Base-by-base conservation (phyloP, 2,329 filamentous ascomycete genomes). In the Hymenoscyphus scutula region DNA sequence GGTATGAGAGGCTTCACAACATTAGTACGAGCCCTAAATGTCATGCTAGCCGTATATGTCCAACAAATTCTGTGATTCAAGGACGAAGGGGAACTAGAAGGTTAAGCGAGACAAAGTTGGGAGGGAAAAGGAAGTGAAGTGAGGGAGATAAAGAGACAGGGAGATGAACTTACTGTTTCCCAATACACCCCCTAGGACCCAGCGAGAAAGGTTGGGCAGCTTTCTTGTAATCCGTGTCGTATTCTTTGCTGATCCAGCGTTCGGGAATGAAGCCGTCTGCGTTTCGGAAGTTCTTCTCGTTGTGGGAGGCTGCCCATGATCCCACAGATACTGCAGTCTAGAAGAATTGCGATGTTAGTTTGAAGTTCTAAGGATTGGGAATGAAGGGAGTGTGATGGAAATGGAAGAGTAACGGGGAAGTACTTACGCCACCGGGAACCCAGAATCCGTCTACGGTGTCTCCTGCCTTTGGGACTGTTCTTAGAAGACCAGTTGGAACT, bases 211-310 rank as follows among this genome's bases (percentile, higher is more conserved):
- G 66, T 7, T 65, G 63, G 2, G 55, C 41, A 2, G 66, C 66
- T 41, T 65, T 57, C 41, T 61, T 62, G 15, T 62, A 34, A 37
- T 64, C 62, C n/a, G 58, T 61, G n/a, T 58, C 60, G 15, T 62
- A 62, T 17, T 37, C 32, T 11, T 72, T 65, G 8, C 59, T 60
- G 63, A 56, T 77, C 76, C 77, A 79, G 0, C 77, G 68, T 34
- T 69, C 67, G 1, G 64, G 67, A 7, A 67, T 65, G 34, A 69
- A 69, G 10, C 41, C 58, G 34, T 68, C 55, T 1, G 76, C 74
- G 5, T 78, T 70, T 0, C 66, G 55, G 57, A 65, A 68, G 23
- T 68, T 65, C 19, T 62, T 60, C 17, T 58, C 53, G 32, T 59
- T 60, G 53, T 63, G 64, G 1, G 61, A 58, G 2, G 62, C 60